A percentile compares a stretch with the other conserved stretches of the same genome.
phyloP scores from a whole-genome alignment of 208 protist genomes.

The Trypanosoma avium region DNA sequence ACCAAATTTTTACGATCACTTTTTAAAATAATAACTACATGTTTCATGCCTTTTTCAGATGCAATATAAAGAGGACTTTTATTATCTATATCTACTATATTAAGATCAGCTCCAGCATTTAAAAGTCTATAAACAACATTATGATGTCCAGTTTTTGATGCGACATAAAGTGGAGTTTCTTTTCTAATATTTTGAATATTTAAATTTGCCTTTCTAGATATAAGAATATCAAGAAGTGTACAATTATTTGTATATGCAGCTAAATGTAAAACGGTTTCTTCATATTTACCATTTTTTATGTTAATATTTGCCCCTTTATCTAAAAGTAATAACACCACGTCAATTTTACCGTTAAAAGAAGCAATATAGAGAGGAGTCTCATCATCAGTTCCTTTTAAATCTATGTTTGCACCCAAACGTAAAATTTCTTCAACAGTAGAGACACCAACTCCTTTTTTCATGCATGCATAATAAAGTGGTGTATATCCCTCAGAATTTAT shows the following conservation, averaged over 20 bases:
- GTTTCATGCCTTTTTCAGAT: conserved; percentile 79
- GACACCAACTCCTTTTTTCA: conserved; percentile 60
- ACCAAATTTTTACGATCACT: conserved; percentile 43
- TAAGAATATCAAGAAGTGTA: conserved; percentile 43
- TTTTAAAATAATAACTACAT: conserved; percentile 82
- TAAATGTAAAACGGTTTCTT: conserved; percentile 77
- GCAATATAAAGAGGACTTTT: conserved; percentile 86
- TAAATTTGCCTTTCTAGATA: conserved; percentile 50
- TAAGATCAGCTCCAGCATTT: conserved; percentile 47
- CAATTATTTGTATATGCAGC: conserved; percentile 54
- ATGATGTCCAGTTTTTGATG: conserved; percentile 65
- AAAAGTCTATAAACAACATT: conserved; percentile 70
- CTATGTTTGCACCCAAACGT: conserved; percentile 54
- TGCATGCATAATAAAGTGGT: conserved; percentile 83
- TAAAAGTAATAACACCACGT: conserved; percentile 65
- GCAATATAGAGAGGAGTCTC: conserved; percentile 87
- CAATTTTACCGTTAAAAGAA: conserved; percentile 65
- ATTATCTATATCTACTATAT: conserved; percentile 71
- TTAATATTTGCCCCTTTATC: conserved; percentile 62
- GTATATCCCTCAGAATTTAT: conserved; percentile 58
- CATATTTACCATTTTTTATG: conserved; percentile 43
- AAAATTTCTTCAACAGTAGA: conserved; percentile 52
- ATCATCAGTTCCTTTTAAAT: conserved; percentile 50
- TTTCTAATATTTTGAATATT: conserved; percentile 65
- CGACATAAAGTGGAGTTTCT: conserved; percentile 81